Evolutionary conservation across 768 basidiomycete species (phyloP).

Genomic region (Trametes sanguinea): DNA sequence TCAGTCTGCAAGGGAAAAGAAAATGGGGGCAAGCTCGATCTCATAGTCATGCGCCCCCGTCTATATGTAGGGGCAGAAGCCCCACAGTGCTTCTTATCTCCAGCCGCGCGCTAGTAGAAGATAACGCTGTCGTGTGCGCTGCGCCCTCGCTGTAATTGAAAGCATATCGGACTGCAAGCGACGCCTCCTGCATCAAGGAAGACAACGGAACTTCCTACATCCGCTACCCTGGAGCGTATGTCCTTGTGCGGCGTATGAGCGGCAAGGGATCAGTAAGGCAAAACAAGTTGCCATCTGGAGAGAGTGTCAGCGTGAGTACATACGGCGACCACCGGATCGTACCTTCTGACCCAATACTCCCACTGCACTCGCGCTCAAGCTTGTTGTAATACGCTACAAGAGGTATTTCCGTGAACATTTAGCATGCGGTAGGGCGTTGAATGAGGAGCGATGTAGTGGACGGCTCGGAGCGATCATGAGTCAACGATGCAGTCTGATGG

Average conservation of each 20-base stretch:
- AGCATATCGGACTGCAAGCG: not conserved
- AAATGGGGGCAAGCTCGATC: not conserved
- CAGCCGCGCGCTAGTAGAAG: constrained; percentile 10
- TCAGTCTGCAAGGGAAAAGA: not conserved
- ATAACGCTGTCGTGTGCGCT: constrained; percentile 4
- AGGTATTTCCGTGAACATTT: too few relatives aligned
- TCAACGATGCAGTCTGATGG: too few relatives aligned
- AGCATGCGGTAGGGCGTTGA: too few relatives aligned
- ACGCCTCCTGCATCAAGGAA: constrained; percentile 1
- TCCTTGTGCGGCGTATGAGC: not conserved
- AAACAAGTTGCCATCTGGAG: not conserved
- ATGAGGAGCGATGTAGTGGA: too few relatives aligned
- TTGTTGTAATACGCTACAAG: not conserved
- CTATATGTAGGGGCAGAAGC: not conserved
- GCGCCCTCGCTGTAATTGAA: constrained; percentile 1
- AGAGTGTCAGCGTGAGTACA: not conserved
- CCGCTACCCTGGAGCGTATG: not conserved
- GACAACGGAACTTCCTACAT: not conserved
- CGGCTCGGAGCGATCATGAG: too few relatives aligned
- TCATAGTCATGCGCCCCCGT: constrained; percentile 1
- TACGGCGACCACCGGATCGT: not conserved
- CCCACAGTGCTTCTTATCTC: constrained; percentile 16
- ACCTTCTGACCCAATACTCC: not conserved
- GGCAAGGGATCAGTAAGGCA: not conserved
- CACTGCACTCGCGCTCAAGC: not conserved